Base-by-base conservation (phyloP, 2,329 filamentous ascomycete species). In the Aspergillus viridinutans region DNA sequence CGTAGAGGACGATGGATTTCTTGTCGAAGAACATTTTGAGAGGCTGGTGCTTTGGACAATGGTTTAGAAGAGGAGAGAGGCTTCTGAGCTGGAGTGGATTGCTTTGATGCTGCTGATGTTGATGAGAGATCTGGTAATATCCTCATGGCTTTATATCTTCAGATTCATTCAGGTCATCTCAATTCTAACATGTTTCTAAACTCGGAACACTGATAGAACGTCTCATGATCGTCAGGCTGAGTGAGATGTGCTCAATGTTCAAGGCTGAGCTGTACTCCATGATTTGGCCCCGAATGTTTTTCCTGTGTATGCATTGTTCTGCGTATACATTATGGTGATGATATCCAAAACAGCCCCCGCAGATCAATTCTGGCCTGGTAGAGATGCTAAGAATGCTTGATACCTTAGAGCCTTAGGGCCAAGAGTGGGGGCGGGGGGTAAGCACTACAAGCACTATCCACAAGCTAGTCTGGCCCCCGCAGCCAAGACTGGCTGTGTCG, bases 1-100 rank as follows among this genome's bases (percentile, higher is more conserved):
- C 53, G 50, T 53, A 58, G 29, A 58, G 54, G 47, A 58, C 50
- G 47, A 59, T 52, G 42, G 54, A 59, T 42, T 59, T 59, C 26
- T 50, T 53, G 50, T 53, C 35, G 50, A 56, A 52, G 14, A 59
- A 40, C 57, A 59, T 59, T 35, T 50, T 50, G 32, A 56, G n/a
- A 52, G 38, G 42, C 48, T 40, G 32, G 35, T 45, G 47, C 14
- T 40, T 51, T 45, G 26, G 32, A 20, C 10, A 45, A 43, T 50
- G 35, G 17, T 26, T n/a, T 3, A 25, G 25, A 55, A 50, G 28
- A 51, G 26, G 35, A 38, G 9, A 23, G 25, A 55, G 20, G 32
- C 49, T 56, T 35, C 32, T 42, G 14, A 49, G 26, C 9, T 17
- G 47, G 40, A 52, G 12, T 52, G 21, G 29, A 43, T 52, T 52